A percentile compares a stretch with the other conserved stretches of the same genome.
phyloP scores from a whole-genome alignment of 176 grass and related monocot species.

The Miscanthus lutarioriparius region DNA sequence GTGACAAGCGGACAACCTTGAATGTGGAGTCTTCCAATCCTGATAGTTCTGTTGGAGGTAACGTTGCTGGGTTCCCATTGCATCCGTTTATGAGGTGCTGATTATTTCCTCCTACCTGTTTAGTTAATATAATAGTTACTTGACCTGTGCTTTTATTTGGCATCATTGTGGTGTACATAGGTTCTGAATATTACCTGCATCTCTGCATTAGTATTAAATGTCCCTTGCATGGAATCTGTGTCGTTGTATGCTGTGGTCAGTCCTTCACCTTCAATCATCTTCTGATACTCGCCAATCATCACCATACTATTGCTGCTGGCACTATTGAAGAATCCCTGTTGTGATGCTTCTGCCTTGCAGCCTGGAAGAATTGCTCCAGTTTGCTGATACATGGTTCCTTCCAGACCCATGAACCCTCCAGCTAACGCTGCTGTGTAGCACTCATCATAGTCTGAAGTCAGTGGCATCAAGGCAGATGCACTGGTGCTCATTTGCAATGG shows the following conservation, averaged over 20 bases:
- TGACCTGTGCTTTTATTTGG: neutral
- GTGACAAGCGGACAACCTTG: constrained; percentile 73
- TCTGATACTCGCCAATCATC: constrained; percentile 56
- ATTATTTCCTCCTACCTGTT: constrained; percentile 57
- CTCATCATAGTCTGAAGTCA: constrained; percentile 41
- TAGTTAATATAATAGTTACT: constrained; percentile 17
- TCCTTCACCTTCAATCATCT: constrained; percentile 58
- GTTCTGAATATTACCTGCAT: constrained; percentile 56
- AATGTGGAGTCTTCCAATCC: constrained; percentile 67
- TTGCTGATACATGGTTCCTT: constrained; percentile 51
- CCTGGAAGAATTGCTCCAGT: constrained; percentile 38
- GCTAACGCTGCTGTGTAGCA: constrained; percentile 44
- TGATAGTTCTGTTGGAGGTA: constrained; percentile 52
- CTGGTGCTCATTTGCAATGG: constrained; percentile 43
- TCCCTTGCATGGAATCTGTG: constrained; percentile 52
- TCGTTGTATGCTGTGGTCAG: constrained; percentile 37
- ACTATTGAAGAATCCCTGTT: constrained; percentile 53
- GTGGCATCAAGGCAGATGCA: constrained; percentile 32
- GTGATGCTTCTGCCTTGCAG: constrained; percentile 37
- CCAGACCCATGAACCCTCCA: constrained; percentile 59
- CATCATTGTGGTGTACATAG: neutral
- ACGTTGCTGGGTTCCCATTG: constrained; percentile 34
- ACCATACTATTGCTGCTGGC: constrained; percentile 38
- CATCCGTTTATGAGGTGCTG: constrained; percentile 58
- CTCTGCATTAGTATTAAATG: constrained; percentile 51